Base-by-base conservation (phyloP, 495 filamentous ascomycete species). In the Xylaria palmicola region DNA sequence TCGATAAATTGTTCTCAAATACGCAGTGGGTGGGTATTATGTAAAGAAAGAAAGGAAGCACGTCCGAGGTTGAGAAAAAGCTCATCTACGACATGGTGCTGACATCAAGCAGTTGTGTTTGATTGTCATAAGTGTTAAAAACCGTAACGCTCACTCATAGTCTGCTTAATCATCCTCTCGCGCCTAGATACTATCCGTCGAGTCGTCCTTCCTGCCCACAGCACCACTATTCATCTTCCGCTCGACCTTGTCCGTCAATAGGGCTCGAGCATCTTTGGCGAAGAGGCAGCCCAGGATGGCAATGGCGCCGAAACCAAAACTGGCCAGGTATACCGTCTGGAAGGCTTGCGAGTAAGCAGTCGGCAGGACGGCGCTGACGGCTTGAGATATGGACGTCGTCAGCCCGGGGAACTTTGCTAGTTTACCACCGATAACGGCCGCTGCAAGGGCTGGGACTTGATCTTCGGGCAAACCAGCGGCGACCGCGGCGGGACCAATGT, bases 261-360 rank as follows among this genome's bases (percentile, higher is more conserved):
- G 74, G 44, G 71, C 68, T 52, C 74, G 70, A 34, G 70, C 66
- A 56, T 74, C 62, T 22, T 72, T 68, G 6, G 70, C 69, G 50
- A 79, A 74, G 15, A 73, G 63, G 8, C 77, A 72, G 12, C 74
- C 74, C 41, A 81, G 52, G 20, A 83, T 72, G 6, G 77, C 68
- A 32, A 80, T 59, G 12, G 66, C 72, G 19, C 75, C 74, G 57
- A 84, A 84, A 0, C 77, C 73, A 52, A 83, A 74, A 49, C 72
- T 79, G 2, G 75, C 74, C 19, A 78, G 74, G 49, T 79, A 84
- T 4, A 83, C 78, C 12, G 75, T 76, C 49, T 68, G 65, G 65
- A 81, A 81, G 2, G 74, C 71, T 39, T 75, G 60, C 8, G 77
- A 66, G 60, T 78, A 79, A 1, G 79, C 79, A 1, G 62, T 68